phyloP scores from a whole-genome alignment of 768 basidiomycete genomes.

The Boletus subcaerulescens region DNA sequence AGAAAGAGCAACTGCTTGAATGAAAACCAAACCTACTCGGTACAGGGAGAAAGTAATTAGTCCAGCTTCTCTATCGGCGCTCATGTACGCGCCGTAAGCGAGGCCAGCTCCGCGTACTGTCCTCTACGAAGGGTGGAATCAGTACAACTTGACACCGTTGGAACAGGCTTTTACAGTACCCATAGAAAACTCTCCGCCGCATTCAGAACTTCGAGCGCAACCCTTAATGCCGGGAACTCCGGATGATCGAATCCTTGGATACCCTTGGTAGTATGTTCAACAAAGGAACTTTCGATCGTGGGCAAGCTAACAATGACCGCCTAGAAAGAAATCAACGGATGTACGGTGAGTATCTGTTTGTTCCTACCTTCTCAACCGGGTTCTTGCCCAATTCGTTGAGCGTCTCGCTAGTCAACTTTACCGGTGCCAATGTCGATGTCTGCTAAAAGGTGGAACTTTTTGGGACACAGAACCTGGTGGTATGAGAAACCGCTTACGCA shows the following conservation, averaged over 20 bases:
- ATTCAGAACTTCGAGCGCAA: slow-evolving; percentile 86
- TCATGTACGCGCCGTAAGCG: slow-evolving; percentile 86
- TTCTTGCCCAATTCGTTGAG: slow-evolving; percentile 73
- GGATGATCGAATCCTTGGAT: slow-evolving; percentile 78
- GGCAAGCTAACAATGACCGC: slow-evolving; percentile 86
- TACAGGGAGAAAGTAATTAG: slow-evolving; percentile 74
- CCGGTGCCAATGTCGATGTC: slow-evolving; percentile 56
- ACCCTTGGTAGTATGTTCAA: slow-evolving; percentile 71
- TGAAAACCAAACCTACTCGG: slow-evolving; percentile 47
- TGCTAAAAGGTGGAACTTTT: slow-evolving; percentile 20
- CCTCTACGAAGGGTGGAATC: slow-evolving; percentile 44
- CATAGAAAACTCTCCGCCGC: slow-evolving; percentile 94
- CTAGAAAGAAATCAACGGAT: slow-evolving; percentile 35
- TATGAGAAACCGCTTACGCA: slow-evolving; percentile 46
- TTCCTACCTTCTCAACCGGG: slow-evolving; percentile 63
- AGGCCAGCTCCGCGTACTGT: slow-evolving; percentile 92
- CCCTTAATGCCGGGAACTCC: slow-evolving; percentile 78
- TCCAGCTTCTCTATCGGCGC: slow-evolving; percentile 75
- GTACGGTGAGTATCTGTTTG: background rate
- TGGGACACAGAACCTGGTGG: background rate
- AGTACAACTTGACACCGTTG: slow-evolving; percentile 3
- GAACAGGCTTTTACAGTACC: slow-evolving; percentile 43
- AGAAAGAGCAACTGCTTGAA: background rate
- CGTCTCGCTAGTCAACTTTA: slow-evolving; percentile 64
- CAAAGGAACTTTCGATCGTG: slow-evolving; percentile 92